phyloP scores from a whole-genome alignment of 108 stramenopile species.

The Cyclostephanos tholiformis region DNA sequence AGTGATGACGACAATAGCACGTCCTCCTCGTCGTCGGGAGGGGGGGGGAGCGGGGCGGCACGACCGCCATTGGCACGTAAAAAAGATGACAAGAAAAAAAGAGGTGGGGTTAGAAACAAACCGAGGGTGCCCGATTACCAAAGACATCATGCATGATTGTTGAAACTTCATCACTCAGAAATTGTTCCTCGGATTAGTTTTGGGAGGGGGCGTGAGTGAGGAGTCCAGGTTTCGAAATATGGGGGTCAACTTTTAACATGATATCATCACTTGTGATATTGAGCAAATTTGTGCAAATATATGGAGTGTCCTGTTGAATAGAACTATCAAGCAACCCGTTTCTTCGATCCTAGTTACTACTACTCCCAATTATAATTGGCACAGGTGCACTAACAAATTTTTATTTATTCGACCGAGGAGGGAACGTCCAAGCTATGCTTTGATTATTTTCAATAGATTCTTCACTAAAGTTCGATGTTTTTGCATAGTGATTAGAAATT shows the following conservation, averaged over 20 bases:
- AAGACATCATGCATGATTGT: constrained; percentile 73
- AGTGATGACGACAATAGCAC: constrained; percentile 35
- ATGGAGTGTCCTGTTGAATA: neutral
- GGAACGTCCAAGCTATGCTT: too few species aligned
- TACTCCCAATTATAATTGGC: too few species aligned
- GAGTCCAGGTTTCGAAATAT: neutral
- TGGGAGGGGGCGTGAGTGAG: neutral
- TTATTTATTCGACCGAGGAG: too few species aligned
- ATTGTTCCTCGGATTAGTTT: neutral
- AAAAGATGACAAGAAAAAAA: constrained; percentile 50
- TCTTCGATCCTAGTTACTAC: too few species aligned
- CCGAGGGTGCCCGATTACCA: constrained; percentile 77
- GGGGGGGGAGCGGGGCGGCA: constrained; percentile 35
- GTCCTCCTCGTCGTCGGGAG: constrained; percentile 44
- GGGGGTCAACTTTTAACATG: neutral
- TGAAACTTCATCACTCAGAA: neutral
- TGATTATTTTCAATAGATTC: too few species aligned
- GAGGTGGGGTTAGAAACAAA: constrained; percentile 53
- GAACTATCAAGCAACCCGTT: too few species aligned
- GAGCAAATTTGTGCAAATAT: neutral
- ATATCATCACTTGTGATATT: neutral
- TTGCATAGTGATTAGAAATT: too few species aligned
- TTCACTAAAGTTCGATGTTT: too few species aligned
- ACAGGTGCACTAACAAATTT: too few species aligned
- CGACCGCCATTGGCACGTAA: constrained; percentile 51